Evolutionary conservation across 169 alveolate species (phyloP).

Genomic region (Amoebophrya sp.): DNA sequence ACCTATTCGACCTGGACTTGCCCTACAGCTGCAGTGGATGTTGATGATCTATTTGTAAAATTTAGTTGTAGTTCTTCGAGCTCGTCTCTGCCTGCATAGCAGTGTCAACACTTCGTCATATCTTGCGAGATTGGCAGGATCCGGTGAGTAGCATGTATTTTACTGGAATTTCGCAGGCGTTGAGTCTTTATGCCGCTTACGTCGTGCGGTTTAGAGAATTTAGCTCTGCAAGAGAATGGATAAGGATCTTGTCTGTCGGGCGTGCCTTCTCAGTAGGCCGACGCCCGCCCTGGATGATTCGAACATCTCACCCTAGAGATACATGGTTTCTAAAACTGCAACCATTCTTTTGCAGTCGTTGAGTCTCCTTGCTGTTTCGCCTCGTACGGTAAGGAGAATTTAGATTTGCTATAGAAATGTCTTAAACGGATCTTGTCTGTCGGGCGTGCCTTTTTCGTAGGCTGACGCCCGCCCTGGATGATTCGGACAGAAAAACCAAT

Average conservation of each 20-base stretch:
- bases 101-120: too few relatives aligned
- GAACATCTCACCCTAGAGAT: neutral
- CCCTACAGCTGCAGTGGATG: too few relatives aligned
- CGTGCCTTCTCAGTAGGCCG: neutral
- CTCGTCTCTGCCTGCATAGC: too few relatives aligned
- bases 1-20: too few relatives aligned
- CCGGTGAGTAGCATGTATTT: too few relatives aligned
- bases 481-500: neutral
- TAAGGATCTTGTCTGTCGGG: neutral
- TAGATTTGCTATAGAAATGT: neutral
- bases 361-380: neutral
- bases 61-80: too few relatives aligned
- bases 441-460: neutral
- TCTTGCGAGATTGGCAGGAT: too few relatives aligned
- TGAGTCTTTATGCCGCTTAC: neutral
- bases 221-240: neutral
- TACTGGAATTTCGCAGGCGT: neutral
- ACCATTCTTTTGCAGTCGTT: neutral
- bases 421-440: neutral
- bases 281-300: neutral
- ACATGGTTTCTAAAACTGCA: neutral
- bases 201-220: neutral
- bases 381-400: neutral
- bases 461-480: constrained; percentile 3
- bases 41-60: too few relatives aligned